These are phyloP conservation scores for Fraxinus anomala DNA, from an alignment of 257 asterid genomes.

Conservation along the genomic window DNA sequence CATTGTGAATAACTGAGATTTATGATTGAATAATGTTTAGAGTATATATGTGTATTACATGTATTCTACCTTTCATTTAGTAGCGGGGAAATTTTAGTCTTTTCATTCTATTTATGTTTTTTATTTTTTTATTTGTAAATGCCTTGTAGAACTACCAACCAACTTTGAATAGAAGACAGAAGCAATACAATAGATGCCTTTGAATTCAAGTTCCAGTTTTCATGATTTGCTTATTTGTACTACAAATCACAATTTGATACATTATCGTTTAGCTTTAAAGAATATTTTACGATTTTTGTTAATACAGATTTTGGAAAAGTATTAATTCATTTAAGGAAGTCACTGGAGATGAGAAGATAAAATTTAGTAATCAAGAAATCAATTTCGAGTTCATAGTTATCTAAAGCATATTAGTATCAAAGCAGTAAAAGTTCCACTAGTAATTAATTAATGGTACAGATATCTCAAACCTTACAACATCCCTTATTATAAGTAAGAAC, in stretches of 20 bases:
- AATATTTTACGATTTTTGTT: background rate
- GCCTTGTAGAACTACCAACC: too few species aligned
- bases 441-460: too few species aligned
- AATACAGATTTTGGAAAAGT: background rate
- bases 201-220: too few species aligned
- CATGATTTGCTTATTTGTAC: too few species aligned
- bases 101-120: too few species aligned
- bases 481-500: background rate
- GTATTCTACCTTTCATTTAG: too few species aligned
- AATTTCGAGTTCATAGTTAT: background rate
- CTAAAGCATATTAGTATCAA: background rate
- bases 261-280: background rate
- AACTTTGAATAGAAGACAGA: too few species aligned
- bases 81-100: too few species aligned
- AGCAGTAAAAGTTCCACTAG: background rate
- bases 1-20: constrained; percentile 17
- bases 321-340: background rate
- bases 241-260: background rate
- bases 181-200: too few species aligned
- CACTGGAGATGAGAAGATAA: background rate
- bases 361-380: background rate
- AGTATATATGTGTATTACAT: too few species aligned
- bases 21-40: background rate
- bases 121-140: too few species aligned
- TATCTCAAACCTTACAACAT: background rate